A percentile compares a stretch with the other conserved stretches of the same genome.
These are phyloP conservation scores for Ceratocystis diversiconidia DNA, from an alignment of 2,329 filamentous ascomycete species.

Conservation along the genomic window DNA sequence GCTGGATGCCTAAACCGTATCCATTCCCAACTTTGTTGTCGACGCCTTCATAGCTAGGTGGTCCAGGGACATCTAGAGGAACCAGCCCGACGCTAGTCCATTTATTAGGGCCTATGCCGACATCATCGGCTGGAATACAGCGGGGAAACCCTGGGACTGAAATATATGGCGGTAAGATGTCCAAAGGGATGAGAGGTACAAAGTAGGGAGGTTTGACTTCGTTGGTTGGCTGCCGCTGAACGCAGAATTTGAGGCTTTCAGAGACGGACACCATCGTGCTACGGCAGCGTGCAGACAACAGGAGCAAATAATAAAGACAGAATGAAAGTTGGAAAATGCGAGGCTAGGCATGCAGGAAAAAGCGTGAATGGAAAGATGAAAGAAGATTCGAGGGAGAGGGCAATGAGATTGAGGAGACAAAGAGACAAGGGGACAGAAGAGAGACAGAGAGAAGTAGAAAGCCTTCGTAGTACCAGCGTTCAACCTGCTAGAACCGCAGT, in stretches of 20 bases:
- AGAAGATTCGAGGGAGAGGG: not conserved
- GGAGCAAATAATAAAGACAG: not conserved
- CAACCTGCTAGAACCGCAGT: not conserved
- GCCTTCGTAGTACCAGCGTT: not conserved
- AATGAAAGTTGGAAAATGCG: not conserved
- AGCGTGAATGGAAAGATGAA: not conserved
- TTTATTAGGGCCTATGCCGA: slow-evolving; percentile 14
- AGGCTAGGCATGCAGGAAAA: not conserved
- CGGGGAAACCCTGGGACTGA: slow-evolving; percentile 32
- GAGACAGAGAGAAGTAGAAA: not conserved
- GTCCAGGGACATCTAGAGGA: not conserved
- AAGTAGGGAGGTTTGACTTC: slow-evolving; percentile 22
- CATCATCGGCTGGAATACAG: slow-evolving; percentile 28
- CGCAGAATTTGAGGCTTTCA: slow-evolving; percentile 25
- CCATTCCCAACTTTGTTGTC: not conserved
- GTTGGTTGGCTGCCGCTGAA: slow-evolving; percentile 30
- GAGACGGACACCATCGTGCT: not conserved
- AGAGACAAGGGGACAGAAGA: not conserved
- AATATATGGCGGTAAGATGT: slow-evolving; percentile 36
- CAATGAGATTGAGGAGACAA: not conserved
- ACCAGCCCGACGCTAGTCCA: not conserved
- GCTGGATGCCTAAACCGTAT: not conserved
- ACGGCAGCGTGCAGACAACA: not conserved
- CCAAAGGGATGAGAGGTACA: slow-evolving; percentile 40
- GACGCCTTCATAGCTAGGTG: not conserved